Evolutionary conservation across 257 asterid genomes (phyloP).

Genomic region (Eucommia ulmoides): DNA sequence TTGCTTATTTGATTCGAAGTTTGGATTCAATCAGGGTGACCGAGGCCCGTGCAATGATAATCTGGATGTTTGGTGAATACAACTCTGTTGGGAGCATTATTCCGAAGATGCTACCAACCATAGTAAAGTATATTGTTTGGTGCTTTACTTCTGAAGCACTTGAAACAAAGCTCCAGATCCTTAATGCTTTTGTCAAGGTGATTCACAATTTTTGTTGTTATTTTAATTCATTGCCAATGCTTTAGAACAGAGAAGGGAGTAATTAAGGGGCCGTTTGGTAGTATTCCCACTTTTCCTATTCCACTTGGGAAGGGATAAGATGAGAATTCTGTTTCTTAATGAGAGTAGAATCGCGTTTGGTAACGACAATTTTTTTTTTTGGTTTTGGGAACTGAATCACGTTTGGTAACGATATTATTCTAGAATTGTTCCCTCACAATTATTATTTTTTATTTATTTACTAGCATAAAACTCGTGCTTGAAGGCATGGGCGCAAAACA

Average conservation of each 20-base stretch:
- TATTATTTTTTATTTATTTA: no score
- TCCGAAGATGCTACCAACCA: constrained; percentile 53
- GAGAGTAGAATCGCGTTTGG: no score
- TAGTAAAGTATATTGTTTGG: constrained; percentile 61
- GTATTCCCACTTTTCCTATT: no score
- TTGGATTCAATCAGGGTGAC: constrained; percentile 72
- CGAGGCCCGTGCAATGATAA: constrained; percentile 79
- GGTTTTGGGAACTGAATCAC: no score
- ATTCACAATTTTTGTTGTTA: constrained; percentile 6
- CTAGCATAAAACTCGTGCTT: no score
- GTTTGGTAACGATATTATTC: no score
- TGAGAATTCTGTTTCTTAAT: no score
- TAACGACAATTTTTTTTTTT: no score
- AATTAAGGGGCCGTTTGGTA: no score
- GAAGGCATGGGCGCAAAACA: no score
- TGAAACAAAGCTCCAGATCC: constrained; percentile 86
- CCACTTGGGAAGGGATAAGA: no score
- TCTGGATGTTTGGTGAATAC: constrained; percentile 96
- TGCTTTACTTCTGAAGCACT: constrained; percentile 63
- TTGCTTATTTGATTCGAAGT: constrained; percentile 60
- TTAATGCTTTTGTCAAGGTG: constrained; percentile 82
- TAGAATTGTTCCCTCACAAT: no score
- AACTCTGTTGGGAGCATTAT: constrained; percentile 44
- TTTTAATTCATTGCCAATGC: background rate
- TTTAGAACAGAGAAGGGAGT: background rate